phyloP scores from a whole-genome alignment of 2,329 filamentous ascomycete genomes.

The Colletotrichum eleusines region DNA sequence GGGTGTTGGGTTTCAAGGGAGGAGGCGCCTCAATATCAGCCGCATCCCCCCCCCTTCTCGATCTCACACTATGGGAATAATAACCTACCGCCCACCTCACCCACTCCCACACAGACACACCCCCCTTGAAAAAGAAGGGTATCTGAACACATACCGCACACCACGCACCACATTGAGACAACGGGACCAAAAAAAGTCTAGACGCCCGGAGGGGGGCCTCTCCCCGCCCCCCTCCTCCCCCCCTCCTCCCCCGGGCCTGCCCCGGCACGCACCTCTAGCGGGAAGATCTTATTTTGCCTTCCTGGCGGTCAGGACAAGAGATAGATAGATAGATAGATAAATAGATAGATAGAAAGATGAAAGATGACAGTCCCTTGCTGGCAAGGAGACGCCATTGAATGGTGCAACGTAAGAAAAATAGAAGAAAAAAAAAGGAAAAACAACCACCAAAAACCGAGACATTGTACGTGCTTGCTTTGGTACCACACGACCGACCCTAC shows the following conservation, averaged over 20 bases:
- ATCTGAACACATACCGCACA: background rate
- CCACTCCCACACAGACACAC: too few species aligned
- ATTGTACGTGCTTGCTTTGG: background rate
- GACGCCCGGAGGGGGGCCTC: too few species aligned
- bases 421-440: background rate
- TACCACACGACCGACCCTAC: slow-evolving; percentile 11
- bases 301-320: slow-evolving; percentile 31
- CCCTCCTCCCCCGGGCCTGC: too few species aligned
- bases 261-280: too few species aligned
- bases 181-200: background rate
- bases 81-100: background rate
- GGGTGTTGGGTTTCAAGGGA: slow-evolving; percentile 21
- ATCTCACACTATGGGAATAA: too few species aligned
- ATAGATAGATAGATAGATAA: background rate
- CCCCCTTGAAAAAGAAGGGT: too few species aligned
- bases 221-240: too few species aligned
- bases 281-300: slow-evolving; percentile 16
- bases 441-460: slow-evolving; percentile 20
- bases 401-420: background rate
- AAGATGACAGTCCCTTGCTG: slow-evolving; percentile 11
- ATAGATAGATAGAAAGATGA: background rate
- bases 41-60: slow-evolving; percentile 4
- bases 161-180: background rate
- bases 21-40: slow-evolving; percentile 28
- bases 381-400: background rate